Evolutionary conservation across 306 rosid genomes (phyloP).

Genomic region (Senna tora): DNA sequence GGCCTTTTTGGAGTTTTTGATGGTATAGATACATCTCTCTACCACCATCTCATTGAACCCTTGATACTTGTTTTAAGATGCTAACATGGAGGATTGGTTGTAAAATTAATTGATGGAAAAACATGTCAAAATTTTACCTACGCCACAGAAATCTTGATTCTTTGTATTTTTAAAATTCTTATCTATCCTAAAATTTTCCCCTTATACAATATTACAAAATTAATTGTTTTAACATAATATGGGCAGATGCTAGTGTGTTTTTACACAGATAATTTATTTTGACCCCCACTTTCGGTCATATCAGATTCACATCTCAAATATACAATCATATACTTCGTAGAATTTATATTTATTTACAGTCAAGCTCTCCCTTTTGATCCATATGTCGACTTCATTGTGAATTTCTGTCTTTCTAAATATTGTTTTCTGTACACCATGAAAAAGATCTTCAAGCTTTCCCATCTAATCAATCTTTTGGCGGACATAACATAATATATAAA

Average conservation of each 20-base stretch:
- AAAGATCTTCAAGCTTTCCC: conserved; percentile 5
- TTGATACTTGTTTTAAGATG: neutral
- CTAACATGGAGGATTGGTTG: neutral
- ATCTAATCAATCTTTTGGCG: neutral
- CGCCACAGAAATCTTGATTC: neutral
- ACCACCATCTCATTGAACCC: neutral
- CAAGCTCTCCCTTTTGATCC: neutral
- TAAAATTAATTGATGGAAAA: neutral
- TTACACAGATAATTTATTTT: neutral
- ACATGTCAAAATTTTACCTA: conserved; percentile 16
- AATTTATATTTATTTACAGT: neutral
- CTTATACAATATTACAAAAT: conserved; percentile 7
- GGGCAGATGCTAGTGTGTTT: neutral
- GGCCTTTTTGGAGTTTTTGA: conserved; percentile 98
- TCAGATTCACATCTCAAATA: neutral
- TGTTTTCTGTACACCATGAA: conserved; percentile 28
- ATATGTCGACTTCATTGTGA: conserved; percentile 7
- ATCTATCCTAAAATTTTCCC: neutral
- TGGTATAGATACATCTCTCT: conserved; percentile 52
- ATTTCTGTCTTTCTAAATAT: neutral
- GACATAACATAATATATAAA: neutral
- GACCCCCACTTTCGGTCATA: neutral
- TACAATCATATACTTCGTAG: neutral
- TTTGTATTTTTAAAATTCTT: neutral
- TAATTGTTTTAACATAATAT: neutral